These are phyloP conservation scores for Rhodosporidiobolus sp. DNA, from an alignment of 768 basidiomycete species.

Conservation along the genomic window DNA sequence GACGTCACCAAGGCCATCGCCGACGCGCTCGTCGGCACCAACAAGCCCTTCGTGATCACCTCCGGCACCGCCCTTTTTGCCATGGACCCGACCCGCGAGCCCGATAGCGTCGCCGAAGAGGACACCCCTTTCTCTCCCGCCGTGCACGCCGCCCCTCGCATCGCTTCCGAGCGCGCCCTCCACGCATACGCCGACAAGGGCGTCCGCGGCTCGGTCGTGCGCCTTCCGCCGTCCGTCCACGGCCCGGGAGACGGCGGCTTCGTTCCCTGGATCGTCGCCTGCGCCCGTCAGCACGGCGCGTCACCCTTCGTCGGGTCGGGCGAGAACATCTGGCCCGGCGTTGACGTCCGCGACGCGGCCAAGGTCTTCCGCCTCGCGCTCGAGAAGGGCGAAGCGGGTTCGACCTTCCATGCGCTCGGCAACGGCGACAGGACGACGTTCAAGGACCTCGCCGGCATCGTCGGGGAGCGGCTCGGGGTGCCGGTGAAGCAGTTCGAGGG, in stretches of 20 bases:
- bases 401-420: constrained; percentile 31
- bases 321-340: constrained; percentile 35
- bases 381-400: constrained; percentile 33
- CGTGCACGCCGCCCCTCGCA: neutral
- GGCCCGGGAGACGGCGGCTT: constrained; percentile 12
- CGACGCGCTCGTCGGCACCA: neutral
- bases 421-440: constrained; percentile 14
- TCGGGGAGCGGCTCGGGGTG: neutral
- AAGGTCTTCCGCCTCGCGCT: constrained; percentile 40
- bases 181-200: neutral
- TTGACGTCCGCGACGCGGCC: constrained; percentile 44
- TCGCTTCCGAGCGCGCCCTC: neutral
- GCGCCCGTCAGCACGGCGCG: neutral
- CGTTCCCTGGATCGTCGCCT: neutral
- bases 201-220: constrained; percentile 5
- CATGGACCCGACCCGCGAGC: constrained; percentile 1
- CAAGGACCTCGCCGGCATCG: neutral
- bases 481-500: neutral
- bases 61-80: constrained; percentile 26
- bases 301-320: constrained; percentile 10
- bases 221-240: constrained; percentile 20
- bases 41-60: constrained; percentile 15
- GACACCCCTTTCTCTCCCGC: neutral
- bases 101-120: neutral
- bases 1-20: neutral